These are phyloP conservation scores for Hypericum perforatum DNA, from an alignment of 345 rosid species.

Conservation along the genomic window DNA sequence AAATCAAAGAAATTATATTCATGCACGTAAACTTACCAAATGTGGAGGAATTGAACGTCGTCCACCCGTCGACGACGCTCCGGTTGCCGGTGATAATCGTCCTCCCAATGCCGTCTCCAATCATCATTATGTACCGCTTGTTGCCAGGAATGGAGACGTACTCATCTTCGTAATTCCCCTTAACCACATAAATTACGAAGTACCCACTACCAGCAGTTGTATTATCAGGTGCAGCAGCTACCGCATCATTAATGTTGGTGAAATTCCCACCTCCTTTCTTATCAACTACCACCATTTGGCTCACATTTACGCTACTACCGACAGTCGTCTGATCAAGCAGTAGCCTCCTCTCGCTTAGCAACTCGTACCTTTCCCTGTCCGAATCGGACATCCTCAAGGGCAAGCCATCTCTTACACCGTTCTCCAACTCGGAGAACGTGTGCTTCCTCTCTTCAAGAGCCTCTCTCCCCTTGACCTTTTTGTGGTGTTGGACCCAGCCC, in stretches of 20 bases:
- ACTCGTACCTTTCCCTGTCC: too few relatives aligned
- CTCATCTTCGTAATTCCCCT: constrained; percentile 37
- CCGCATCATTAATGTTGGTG: constrained; percentile 35
- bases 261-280: constrained; percentile 30
- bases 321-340: too few relatives aligned
- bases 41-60: constrained; percentile 48
- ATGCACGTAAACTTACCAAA: constrained; percentile 22
- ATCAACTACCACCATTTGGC: constrained; percentile 1
- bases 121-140: constrained; percentile 37
- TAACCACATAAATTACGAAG: constrained; percentile 31
- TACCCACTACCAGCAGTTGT: constrained; percentile 16
- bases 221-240: constrained; percentile 36
- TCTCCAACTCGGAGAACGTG: not conserved
- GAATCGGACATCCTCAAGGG: too few relatives aligned
- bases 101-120: constrained; percentile 40
- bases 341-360: too few relatives aligned
- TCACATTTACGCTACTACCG: too few relatives aligned
- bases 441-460: not conserved
- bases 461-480: not conserved
- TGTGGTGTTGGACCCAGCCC: constrained; percentile 1
- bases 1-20: too few relatives aligned
- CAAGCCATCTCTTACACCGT: too few relatives aligned
- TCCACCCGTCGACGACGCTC: constrained; percentile 35
- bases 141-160: constrained; percentile 32
- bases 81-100: constrained; percentile 49